phyloP scores from a whole-genome alignment of 2,329 filamentous ascomycete genomes.

The Trichoderma oligosporum region DNA sequence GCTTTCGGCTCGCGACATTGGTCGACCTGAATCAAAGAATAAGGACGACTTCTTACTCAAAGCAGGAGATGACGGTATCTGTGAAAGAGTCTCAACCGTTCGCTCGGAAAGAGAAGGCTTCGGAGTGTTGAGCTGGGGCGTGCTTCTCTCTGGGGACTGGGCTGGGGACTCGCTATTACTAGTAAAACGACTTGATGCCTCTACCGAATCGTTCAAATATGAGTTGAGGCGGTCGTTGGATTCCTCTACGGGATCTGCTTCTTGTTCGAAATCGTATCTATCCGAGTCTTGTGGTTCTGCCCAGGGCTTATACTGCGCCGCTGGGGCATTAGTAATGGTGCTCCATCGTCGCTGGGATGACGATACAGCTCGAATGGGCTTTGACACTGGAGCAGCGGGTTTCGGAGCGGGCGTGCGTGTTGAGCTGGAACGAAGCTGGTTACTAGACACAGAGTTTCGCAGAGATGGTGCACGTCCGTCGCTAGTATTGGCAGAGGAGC shows the following conservation, averaged over 20 bases:
- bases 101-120: slow-evolving; percentile 70
- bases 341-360: slow-evolving; percentile 14
- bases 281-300: slow-evolving; percentile 13
- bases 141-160: slow-evolving; percentile 16
- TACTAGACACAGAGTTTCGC: slow-evolving; percentile 22
- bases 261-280: background rate
- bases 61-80: slow-evolving; percentile 73
- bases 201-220: slow-evolving; percentile 16
- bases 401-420: slow-evolving; percentile 17
- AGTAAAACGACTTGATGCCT: slow-evolving; percentile 1
- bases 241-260: slow-evolving; percentile 15
- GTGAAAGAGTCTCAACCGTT: slow-evolving; percentile 78
- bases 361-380: slow-evolving; percentile 15
- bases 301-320: slow-evolving; percentile 18
- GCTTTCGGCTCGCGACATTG: slow-evolving; percentile 46
- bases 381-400: slow-evolving; percentile 22
- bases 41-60: slow-evolving; percentile 63
- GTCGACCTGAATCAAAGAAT: slow-evolving; percentile 66
- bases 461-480: slow-evolving; percentile 21
- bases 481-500: slow-evolving; percentile 25
- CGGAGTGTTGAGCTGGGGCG: slow-evolving; percentile 28
- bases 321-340: slow-evolving; percentile 17
- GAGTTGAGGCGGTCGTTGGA: slow-evolving; percentile 25
- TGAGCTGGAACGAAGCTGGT: slow-evolving; percentile 24
- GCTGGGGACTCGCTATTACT: slow-evolving; percentile 23